Evolutionary conservation across 257 asterid genomes (phyloP).

Genomic region (Capsicum rhomboideum): DNA sequence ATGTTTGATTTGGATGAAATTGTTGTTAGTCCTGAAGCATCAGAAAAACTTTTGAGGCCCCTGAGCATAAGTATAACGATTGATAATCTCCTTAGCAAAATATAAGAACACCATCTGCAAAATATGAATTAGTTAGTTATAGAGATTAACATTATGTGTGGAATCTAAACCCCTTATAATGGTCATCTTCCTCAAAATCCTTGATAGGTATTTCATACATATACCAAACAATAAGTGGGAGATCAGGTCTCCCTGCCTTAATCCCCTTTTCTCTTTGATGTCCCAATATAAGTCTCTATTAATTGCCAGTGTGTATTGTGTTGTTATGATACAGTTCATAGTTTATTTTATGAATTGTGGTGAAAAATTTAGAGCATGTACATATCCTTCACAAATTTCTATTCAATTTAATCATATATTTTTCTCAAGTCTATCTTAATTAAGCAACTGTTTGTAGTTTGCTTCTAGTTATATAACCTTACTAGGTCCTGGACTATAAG

Average conservation of each 20-base stretch:
- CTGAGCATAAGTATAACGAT: neutral
- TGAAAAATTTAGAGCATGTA: neutral
- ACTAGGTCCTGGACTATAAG: too few species aligned
- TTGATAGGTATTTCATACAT: neutral
- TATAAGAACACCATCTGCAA: too few species aligned
- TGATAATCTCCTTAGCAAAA: too few species aligned
- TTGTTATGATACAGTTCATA: neutral
- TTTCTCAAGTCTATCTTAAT: too few species aligned
- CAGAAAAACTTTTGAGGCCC: neutral
- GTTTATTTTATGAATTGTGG: neutral
- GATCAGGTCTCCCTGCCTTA: neutral
- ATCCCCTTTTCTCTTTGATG: neutral
- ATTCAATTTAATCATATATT: neutral
- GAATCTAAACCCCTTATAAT: too few species aligned
- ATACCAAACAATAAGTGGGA: neutral
- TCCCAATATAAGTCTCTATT: too few species aligned
- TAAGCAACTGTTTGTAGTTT: too few species aligned
- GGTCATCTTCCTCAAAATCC: too few species aligned
- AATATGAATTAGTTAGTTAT: too few species aligned
- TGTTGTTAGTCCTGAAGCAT: neutral
- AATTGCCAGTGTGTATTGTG: neutral
- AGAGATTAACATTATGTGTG: too few species aligned
- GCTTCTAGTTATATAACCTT: too few species aligned
- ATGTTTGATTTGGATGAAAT: neutral
- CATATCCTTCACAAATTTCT: neutral